phyloP scores from a whole-genome alignment of 164 flowering plant species.

The Dillenia turbinata region DNA sequence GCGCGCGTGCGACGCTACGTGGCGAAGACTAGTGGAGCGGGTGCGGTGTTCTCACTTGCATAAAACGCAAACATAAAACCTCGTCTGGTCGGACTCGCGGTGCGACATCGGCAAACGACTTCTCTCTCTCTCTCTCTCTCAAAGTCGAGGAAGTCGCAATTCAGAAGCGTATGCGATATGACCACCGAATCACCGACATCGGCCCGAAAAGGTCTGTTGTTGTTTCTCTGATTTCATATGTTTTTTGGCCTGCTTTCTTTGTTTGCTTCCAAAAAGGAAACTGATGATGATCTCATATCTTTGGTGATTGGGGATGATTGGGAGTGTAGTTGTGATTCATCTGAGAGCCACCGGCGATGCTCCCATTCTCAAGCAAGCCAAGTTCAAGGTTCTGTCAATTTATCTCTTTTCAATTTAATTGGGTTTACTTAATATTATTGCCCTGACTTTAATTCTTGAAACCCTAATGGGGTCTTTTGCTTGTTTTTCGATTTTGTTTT shows the following conservation, averaged over 20 bases:
- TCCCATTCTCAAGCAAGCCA: slow-evolving; percentile 94
- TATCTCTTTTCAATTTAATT: too few species aligned
- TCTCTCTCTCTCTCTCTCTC: too few species aligned
- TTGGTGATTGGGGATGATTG: neutral
- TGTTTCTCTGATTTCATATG: neutral
- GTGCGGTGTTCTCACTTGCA: too few species aligned
- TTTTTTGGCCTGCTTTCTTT: neutral
- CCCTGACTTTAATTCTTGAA: neutral
- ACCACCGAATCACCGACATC: slow-evolving; percentile 49
- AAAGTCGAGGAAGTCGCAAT: too few species aligned
- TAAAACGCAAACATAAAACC: too few species aligned
- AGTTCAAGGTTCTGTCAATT: slow-evolving; percentile 60
- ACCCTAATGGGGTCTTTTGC: neutral
- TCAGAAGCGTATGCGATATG: slow-evolving; percentile 12
- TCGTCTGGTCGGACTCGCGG: too few species aligned
- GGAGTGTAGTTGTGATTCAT: slow-evolving; percentile 71
- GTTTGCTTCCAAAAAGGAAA: neutral
- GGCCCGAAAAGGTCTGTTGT: slow-evolving; percentile 41
- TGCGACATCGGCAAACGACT: too few species aligned
- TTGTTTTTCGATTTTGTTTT: neutral
- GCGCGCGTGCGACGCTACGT: too few species aligned
- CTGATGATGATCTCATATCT: neutral
- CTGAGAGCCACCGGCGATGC: slow-evolving; percentile 93
- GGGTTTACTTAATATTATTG: too few species aligned
- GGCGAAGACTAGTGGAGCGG: too few species aligned